Conservation (phyloP, 148 eudicot genomes). For the Agrostemma githago region DNA sequence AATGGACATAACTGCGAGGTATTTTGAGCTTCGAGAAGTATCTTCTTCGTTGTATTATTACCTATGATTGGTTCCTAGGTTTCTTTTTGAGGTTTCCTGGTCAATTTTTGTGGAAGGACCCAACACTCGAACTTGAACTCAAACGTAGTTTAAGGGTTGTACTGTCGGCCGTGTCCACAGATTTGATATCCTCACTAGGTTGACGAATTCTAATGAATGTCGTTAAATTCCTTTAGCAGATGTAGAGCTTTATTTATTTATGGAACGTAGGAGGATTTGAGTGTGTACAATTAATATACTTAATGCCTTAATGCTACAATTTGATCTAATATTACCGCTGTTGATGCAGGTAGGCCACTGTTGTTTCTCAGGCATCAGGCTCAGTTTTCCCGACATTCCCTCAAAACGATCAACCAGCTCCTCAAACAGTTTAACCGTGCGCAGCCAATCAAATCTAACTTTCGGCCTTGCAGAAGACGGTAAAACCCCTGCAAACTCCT, state of each 20-base stretch:
- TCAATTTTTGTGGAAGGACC: neutral
- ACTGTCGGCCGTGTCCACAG: neutral
- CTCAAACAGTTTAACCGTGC: constrained; percentile 29
- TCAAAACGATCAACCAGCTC: constrained; percentile 35
- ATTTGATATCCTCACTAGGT: neutral
- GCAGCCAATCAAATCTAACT: constrained; percentile 59
- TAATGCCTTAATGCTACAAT: no score
- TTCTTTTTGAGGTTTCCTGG: neutral
- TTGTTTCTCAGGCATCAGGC: constrained; percentile 42
- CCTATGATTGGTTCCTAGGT: neutral
- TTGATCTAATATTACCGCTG: neutral
- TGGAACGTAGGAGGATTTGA: neutral
- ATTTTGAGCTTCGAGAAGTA: no score
- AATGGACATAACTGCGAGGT: no score
- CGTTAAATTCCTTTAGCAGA: neutral
- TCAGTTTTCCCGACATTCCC: constrained; percentile 29
- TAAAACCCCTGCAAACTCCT: constrained; percentile 43
- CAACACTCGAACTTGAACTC: neutral
- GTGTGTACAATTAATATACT: neutral
- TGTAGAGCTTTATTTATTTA: neutral
- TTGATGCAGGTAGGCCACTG: constrained; percentile 54
- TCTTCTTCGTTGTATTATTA: no score
- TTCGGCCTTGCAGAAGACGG: constrained; percentile 46
- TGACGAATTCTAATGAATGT: neutral
- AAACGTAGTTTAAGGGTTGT: neutral